Evolutionary conservation across 495 filamentous ascomycete genomes (phyloP).

Genomic region (Umbilicaria muhlenbergii): DNA sequence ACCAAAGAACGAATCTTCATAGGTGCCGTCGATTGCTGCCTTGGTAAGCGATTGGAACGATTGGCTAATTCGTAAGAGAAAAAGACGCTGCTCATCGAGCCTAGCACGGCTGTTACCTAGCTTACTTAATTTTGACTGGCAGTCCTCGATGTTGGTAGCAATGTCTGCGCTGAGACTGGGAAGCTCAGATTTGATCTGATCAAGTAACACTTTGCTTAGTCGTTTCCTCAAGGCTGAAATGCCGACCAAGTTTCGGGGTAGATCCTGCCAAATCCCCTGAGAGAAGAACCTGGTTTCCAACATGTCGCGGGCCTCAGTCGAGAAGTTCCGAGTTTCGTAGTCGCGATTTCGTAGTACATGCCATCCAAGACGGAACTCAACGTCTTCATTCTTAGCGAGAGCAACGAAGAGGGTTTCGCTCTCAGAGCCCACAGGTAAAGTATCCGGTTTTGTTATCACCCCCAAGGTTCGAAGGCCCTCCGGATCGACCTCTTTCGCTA

Average conservation of each 20-base stretch:
- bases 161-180: slow-evolving; percentile 42
- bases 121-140: slow-evolving; percentile 18
- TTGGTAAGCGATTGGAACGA: slow-evolving; percentile 30
- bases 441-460: slow-evolving; percentile 12
- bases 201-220: slow-evolving; percentile 39
- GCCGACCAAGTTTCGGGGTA: slow-evolving; percentile 25
- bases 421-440: slow-evolving; percentile 17
- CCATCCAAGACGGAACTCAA: slow-evolving; percentile 26
- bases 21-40: slow-evolving; percentile 36
- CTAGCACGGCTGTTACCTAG: slow-evolving; percentile 34
- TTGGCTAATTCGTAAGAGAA: slow-evolving; percentile 35
- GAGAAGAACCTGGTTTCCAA: slow-evolving; percentile 27
- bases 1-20: slow-evolving; percentile 39
- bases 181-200: slow-evolving; percentile 38
- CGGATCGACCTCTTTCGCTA: slow-evolving; percentile 63
- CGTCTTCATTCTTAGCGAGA: slow-evolving; percentile 24
- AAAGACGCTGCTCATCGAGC: slow-evolving; percentile 32
- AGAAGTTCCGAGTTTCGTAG: no score
- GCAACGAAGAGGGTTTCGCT: slow-evolving; percentile 18
- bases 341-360: slow-evolving; percentile 12
- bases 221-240: slow-evolving; percentile 31
- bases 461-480: slow-evolving; percentile 32
- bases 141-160: slow-evolving; percentile 19
- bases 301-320: slow-evolving; percentile 16
- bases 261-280: slow-evolving; percentile 27